Evolutionary conservation across 2,329 filamentous ascomycete species (phyloP), one percentile per base, ranked within the genome.

Genomic region (Epicoccum sorghinum): DNA sequence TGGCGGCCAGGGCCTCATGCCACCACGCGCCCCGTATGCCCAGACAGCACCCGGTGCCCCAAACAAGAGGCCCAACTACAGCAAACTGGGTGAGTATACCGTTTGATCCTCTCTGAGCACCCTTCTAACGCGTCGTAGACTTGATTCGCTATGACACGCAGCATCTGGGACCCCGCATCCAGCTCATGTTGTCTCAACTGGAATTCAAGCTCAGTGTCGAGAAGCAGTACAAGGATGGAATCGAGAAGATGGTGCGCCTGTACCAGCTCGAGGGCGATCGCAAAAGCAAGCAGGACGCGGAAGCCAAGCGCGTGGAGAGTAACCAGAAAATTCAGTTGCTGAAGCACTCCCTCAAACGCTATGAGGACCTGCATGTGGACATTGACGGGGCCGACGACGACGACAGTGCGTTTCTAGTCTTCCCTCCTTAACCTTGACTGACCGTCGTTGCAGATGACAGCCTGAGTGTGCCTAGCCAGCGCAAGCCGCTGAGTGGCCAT

Each of bases 201-300:
- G 92, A 98, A 77, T 99, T 99, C 81, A 99, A 99, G 80, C 84
- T 99, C 58, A 96, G 95, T 64, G 95, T 99, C 25, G 95, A 99
- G 75, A 96, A 97, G 74, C 95, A 99, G 78, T 99, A 99, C 77
- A 92, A 98, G 63, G 96, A 96, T 71, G 95, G 95, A 58, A 95
- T 99, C 66, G 95, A 99, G 77, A 99, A 99, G 80, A 98, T 99
- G 95, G 91, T 97, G 41, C 91, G 95, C 74, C 82, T 99, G 32
- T 99, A 99, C 73, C 88, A 95, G 72, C 95, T 98, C 84, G 95
- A 98, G 75, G 93, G 95, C 27, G 95, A 99, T 73, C 88, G 93
- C 66, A 97, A 96, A 81, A 98, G 93, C 79, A 91, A 89, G 74
- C 87, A 90, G 53, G 95, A 99, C 75, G 95, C 95, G 37, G 92